Conservation (phyloP, 495 filamentous ascomycete species). For the Penicillium coffeae region DNA sequence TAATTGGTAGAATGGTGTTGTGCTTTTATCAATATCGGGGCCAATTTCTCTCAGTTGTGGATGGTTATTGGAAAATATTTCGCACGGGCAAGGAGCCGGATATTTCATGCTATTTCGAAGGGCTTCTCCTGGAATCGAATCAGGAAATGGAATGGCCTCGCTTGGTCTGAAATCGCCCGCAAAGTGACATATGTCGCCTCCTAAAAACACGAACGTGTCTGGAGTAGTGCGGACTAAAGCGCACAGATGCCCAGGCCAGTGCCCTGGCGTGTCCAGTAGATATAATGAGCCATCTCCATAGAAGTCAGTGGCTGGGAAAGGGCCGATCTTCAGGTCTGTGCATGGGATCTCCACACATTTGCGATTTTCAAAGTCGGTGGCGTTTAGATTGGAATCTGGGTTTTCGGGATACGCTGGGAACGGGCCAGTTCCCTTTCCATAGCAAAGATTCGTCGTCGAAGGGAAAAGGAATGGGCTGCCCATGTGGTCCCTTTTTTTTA, state of each 20-base stretch:
- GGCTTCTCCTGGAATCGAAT: too few relatives aligned
- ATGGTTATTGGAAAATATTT: too few relatives aligned
- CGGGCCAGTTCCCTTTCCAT: slow-evolving; percentile 45
- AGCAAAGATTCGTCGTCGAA: slow-evolving; percentile 41
- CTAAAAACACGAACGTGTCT: slow-evolving; percentile 39
- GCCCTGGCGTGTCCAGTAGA: slow-evolving; percentile 43
- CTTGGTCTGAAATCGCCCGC: slow-evolving; percentile 51
- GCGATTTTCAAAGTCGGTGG: neutral
- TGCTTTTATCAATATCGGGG: too few relatives aligned
- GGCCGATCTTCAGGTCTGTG: slow-evolving; percentile 6
- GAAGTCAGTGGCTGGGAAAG: slow-evolving; percentile 50
- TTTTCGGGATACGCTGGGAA: slow-evolving; percentile 49
- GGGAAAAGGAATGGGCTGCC: slow-evolving; percentile 50
- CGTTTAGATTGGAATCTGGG: slow-evolving; percentile 15
- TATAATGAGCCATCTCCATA: slow-evolving; percentile 47
- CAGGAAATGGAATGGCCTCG: slow-evolving; percentile 25
- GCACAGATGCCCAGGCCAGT: slow-evolving; percentile 42
- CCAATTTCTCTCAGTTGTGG: too few relatives aligned
- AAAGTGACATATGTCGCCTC: slow-evolving; percentile 53
- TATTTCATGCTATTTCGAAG: too few relatives aligned
- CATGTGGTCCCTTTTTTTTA: slow-evolving; percentile 59
- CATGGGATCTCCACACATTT: too few relatives aligned
- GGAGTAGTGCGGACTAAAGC: slow-evolving; percentile 38
- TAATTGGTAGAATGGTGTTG: too few relatives aligned
- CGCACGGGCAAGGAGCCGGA: too few relatives aligned